These are phyloP conservation scores for Mortierella sp. DNA, from an alignment of 371 early-diverging fungal species.

Conservation along the genomic window DNA sequence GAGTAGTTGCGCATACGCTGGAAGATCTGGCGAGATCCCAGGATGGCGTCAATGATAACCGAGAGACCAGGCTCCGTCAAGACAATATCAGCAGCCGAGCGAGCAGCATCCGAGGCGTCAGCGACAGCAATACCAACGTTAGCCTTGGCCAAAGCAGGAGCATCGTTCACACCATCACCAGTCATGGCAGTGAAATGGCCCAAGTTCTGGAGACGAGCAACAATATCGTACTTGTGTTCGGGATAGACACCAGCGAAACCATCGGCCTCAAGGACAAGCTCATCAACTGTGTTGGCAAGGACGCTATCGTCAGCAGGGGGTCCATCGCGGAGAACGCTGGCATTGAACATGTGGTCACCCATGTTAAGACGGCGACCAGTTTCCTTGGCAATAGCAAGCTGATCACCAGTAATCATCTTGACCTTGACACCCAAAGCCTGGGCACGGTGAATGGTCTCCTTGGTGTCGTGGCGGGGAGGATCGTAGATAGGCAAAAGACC, in stretches of 20 bases:
- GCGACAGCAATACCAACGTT: constrained; percentile 88
- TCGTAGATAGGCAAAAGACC: constrained; percentile 87
- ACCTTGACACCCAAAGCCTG: constrained; percentile 88
- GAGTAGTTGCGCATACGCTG: constrained; percentile 74
- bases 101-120: constrained; percentile 80
- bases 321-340: constrained; percentile 79
- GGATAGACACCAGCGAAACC: constrained; percentile 94
- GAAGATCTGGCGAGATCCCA: constrained; percentile 75
- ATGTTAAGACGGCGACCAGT: constrained; percentile 80
- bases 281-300: constrained; percentile 75
- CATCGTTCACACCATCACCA: constrained; percentile 98
- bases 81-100: constrained; percentile 81
- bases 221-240: constrained; percentile 94
- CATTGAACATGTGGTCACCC: constrained; percentile 78
- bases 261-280: constrained; percentile 80
- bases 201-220: constrained; percentile 86
- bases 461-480: constrained; percentile 86
- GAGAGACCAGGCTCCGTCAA: constrained; percentile 83
- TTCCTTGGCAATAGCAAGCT: constrained; percentile 90
- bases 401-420: constrained; percentile 97
- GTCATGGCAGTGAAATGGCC: constrained; percentile 90
- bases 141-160: constrained; percentile 91
- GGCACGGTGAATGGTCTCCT: constrained; percentile 86
- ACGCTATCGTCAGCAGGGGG: constrained; percentile 77
- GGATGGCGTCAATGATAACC: constrained; percentile 73